phyloP scores from a whole-genome alignment of 2,329 filamentous ascomycete species.

The Pestalotiopsis sp. region DNA sequence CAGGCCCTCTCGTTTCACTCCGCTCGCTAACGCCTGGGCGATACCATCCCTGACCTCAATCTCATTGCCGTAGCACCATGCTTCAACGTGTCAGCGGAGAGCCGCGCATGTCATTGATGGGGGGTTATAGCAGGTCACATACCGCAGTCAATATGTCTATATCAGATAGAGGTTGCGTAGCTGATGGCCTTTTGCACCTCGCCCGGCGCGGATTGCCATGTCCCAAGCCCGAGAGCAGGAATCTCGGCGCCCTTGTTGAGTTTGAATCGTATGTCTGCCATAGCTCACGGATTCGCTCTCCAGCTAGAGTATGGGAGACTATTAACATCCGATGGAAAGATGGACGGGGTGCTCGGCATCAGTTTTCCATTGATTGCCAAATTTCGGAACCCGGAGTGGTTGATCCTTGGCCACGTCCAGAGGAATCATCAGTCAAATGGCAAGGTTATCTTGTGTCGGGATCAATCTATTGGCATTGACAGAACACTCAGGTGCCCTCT shows the following conservation, averaged over 20 bases:
- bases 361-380: too few relatives aligned
- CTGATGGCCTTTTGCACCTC: not conserved
- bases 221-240: not conserved
- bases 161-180: not conserved
- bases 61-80: not conserved
- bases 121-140: not conserved
- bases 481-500: not conserved
- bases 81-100: not conserved
- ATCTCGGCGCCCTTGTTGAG: not conserved
- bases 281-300: not conserved
- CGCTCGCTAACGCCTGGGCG: conserved; percentile 28
- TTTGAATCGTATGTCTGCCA: not conserved
- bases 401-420: too few relatives aligned
- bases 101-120: not conserved
- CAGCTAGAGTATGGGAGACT: too few relatives aligned
- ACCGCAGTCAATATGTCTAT: not conserved
- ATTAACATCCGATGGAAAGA: too few relatives aligned
- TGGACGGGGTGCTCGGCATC: too few relatives aligned
- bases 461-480: not conserved
- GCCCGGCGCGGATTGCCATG: not conserved
- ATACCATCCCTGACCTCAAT: not conserved
- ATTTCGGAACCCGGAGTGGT: too few relatives aligned
- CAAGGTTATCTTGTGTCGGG: too few relatives aligned
- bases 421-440: too few relatives aligned
- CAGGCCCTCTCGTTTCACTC: conserved; percentile 73